phyloP scores from a whole-genome alignment of 2,329 filamentous ascomycete genomes.

The Penicillium sclerotiorum region DNA sequence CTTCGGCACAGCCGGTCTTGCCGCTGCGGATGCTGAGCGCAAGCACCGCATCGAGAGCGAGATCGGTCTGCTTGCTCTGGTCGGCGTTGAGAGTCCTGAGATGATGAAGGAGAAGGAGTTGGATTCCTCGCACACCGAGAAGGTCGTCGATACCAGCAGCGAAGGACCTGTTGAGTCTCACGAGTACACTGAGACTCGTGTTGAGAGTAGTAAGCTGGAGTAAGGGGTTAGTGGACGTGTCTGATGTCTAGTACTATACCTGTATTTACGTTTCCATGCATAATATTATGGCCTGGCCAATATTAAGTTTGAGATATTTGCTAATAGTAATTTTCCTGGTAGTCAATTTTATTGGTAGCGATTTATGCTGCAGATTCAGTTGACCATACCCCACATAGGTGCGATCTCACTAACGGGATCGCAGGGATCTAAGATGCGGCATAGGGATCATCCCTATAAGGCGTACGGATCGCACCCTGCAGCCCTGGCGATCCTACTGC shows the following conservation, averaged over 20 bases:
- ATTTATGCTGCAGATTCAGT: too few relatives aligned
- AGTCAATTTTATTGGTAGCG: too few relatives aligned
- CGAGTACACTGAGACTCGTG: not conserved
- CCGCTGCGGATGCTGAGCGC: slow-evolving; percentile 29
- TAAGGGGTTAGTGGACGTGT: slow-evolving; percentile 1
- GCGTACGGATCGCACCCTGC: not conserved
- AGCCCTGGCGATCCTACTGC: too few relatives aligned
- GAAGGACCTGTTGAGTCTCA: not conserved
- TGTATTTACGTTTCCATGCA: too few relatives aligned
- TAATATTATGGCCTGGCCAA: too few relatives aligned
- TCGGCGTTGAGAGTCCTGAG: slow-evolving; percentile 25
- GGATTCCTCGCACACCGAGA: slow-evolving; percentile 7
- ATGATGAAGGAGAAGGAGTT: slow-evolving; percentile 8
- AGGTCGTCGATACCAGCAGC: slow-evolving; percentile 3
- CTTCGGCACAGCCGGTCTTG: slow-evolving; percentile 37
- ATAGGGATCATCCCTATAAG: not conserved
- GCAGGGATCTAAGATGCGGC: too few relatives aligned
- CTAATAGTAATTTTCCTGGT: not conserved
- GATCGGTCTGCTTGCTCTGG: slow-evolving; percentile 31
- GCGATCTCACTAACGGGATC: too few relatives aligned
- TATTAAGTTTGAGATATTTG: too few relatives aligned
- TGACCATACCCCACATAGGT: not conserved
- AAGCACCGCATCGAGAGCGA: slow-evolving; percentile 33
- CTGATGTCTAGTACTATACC: too few relatives aligned
- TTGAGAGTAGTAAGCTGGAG: not conserved